A percentile compares a stretch with the other conserved stretches of the same genome.
Evolutionary conservation across 2,329 filamentous ascomycete genomes (phyloP).

Genomic region (Macrophomina tecta): DNA sequence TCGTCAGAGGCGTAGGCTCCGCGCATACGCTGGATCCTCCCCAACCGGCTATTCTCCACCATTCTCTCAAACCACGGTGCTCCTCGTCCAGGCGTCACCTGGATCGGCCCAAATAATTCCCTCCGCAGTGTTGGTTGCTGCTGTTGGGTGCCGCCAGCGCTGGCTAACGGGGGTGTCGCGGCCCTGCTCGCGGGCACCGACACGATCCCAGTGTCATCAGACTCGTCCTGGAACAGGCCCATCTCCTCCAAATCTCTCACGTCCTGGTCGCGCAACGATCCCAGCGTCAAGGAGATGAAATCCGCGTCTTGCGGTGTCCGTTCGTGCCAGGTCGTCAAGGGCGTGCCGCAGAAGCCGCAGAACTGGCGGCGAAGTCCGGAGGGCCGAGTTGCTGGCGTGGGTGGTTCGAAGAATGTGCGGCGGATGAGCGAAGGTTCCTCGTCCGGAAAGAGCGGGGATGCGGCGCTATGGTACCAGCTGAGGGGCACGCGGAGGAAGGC

Average conservation of each 20-base stretch:
- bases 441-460: slow-evolving; percentile 77
- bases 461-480: slow-evolving; percentile 78
- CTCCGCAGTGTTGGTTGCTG: background rate
- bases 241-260: slow-evolving; percentile 75
- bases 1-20: slow-evolving; percentile 67
- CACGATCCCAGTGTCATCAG: slow-evolving; percentile 34
- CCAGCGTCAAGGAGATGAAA: slow-evolving; percentile 81
- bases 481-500: slow-evolving; percentile 85
- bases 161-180: slow-evolving; percentile 35
- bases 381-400: slow-evolving; percentile 48
- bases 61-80: slow-evolving; percentile 87
- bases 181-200: slow-evolving; percentile 30
- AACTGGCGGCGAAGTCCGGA: slow-evolving; percentile 70
- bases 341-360: slow-evolving; percentile 90
- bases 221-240: slow-evolving; percentile 66
- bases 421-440: slow-evolving; percentile 62
- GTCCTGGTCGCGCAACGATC: slow-evolving; percentile 74
- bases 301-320: slow-evolving; percentile 72
- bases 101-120: slow-evolving; percentile 29
- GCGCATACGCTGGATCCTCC: slow-evolving; percentile 67
- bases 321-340: slow-evolving; percentile 84
- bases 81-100: slow-evolving; percentile 51
- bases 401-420: slow-evolving; percentile 46
- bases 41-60: slow-evolving; percentile 76
- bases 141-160: slow-evolving; percentile 31